Evolutionary conservation across 2,329 filamentous ascomycete species (phyloP).

Genomic region (Scytalidium sp.): DNA sequence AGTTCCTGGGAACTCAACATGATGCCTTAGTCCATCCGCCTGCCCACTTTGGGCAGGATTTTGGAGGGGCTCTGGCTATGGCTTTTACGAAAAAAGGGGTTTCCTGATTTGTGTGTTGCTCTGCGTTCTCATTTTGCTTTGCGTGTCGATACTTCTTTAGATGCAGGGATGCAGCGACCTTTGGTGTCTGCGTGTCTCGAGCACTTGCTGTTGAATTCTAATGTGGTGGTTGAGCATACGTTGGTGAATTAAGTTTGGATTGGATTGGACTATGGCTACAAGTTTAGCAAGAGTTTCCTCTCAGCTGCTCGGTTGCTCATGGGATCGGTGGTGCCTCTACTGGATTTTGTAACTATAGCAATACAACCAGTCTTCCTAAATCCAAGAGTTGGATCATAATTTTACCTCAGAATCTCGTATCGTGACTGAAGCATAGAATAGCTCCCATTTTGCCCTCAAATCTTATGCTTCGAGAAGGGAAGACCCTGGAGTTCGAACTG

Average conservation of each 20-base stretch:
- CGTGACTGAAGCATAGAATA: too few relatives aligned
- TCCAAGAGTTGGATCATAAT: background rate
- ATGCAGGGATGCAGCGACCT: background rate
- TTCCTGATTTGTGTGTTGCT: conserved; percentile 3
- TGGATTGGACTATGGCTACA: background rate
- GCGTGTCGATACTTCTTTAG: background rate
- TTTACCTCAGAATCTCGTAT: too few relatives aligned
- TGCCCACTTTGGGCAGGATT: too few relatives aligned
- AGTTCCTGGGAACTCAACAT: conserved; percentile 8
- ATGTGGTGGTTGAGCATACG: background rate
- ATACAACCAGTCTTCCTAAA: background rate
- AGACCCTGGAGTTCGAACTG: too few relatives aligned
- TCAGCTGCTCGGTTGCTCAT: too few relatives aligned
- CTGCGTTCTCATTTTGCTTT: background rate
- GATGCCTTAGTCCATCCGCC: conserved; percentile 17
- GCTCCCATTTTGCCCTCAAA: background rate
- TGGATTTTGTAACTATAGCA: background rate
- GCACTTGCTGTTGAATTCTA: background rate
- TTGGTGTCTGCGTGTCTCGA: background rate
- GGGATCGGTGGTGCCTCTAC: background rate
- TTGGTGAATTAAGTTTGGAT: background rate
- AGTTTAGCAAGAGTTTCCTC: background rate
- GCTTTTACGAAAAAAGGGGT: conserved; percentile 23
- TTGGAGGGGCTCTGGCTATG: conserved; percentile 19
- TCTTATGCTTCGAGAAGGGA: too few relatives aligned